A percentile compares a stretch with the other conserved stretches of the same genome.
Evolutionary conservation across 139 green algal genomes (phyloP).

Genomic region (Volvox reticuliferus): DNA sequence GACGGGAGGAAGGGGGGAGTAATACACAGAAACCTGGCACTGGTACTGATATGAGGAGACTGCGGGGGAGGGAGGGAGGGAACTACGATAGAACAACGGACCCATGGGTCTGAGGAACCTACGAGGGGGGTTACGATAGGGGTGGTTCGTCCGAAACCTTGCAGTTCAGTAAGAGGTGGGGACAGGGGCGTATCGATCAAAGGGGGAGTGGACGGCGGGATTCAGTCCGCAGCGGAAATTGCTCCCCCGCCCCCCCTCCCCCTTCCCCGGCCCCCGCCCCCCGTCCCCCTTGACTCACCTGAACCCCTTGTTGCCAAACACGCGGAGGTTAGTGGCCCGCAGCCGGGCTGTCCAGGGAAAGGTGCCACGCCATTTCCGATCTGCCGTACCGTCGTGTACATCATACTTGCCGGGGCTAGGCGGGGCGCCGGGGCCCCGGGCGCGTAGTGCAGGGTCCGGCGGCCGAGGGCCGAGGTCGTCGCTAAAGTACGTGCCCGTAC

Average conservation of each 20-base stretch:
- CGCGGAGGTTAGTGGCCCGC: slow-evolving; percentile 20
- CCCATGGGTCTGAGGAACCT: too few species aligned
- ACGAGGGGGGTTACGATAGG: too few species aligned
- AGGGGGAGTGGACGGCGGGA: too few species aligned
- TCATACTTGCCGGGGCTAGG: slow-evolving; percentile 35
- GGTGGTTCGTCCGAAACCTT: too few species aligned
- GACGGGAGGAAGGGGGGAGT: too few species aligned
- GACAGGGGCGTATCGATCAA: too few species aligned
- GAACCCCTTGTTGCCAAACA: slow-evolving; percentile 58
- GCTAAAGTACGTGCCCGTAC: background rate
- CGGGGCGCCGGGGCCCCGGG: slow-evolving; percentile 4
- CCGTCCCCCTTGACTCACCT: slow-evolving; percentile 15
- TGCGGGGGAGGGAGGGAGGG: too few species aligned
- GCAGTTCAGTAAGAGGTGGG: too few species aligned
- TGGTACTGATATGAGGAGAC: too few species aligned
- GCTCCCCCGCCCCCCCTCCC: background rate
- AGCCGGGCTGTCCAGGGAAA: slow-evolving; percentile 44
- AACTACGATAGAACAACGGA: too few species aligned
- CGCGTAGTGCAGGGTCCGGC: slow-evolving; percentile 31
- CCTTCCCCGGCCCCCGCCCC: background rate
- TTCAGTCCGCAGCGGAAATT: too few species aligned
- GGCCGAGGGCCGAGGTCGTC: slow-evolving; percentile 32
- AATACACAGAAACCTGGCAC: too few species aligned
- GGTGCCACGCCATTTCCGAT: slow-evolving; percentile 25
- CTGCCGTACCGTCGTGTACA: slow-evolving; percentile 39